Evolutionary conservation across 495 filamentous ascomycete species (phyloP).

Genomic region (Cercophora samala): DNA sequence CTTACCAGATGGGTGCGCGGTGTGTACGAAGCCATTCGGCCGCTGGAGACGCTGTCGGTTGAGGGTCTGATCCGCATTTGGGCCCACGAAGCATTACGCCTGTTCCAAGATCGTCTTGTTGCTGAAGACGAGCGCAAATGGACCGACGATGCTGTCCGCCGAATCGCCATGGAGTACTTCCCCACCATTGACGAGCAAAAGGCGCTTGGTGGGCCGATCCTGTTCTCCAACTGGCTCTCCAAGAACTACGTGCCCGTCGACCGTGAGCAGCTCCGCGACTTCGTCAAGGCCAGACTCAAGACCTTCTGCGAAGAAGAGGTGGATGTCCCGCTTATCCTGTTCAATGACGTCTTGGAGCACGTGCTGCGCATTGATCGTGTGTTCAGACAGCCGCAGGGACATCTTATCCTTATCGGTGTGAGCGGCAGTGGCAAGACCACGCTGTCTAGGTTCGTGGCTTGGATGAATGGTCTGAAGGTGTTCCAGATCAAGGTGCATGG

Average conservation of each 20-base stretch:
- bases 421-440: conserved; percentile 99
- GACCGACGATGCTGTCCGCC: conserved; percentile 80
- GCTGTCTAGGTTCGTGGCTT: conserved; percentile 93
- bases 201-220: conserved; percentile 87
- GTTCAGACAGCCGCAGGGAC: conserved; percentile 96
- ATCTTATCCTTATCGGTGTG: conserved; percentile 96
- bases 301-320: conserved; percentile 99
- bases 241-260: conserved; percentile 98
- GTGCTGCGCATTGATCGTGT: conserved; percentile 97
- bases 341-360: conserved; percentile 97
- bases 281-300: conserved; percentile 93
- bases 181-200: conserved; percentile 84
- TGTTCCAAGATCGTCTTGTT: conserved; percentile 96
- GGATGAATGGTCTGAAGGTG: conserved; percentile 99
- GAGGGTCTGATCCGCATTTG: conserved; percentile 96
- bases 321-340: conserved; percentile 93
- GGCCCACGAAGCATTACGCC: conserved; percentile 92
- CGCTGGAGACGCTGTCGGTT: conserved; percentile 78
- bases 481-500: conserved; percentile 99
- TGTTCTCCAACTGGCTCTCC: conserved; percentile 99
- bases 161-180: conserved; percentile 88
- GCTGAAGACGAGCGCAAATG: conserved; percentile 91
- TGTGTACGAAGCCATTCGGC: conserved; percentile 92
- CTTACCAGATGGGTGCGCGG: conserved; percentile 95
- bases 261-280: conserved; percentile 87